phyloP scores from a whole-genome alignment of 305 asterid species.

The Rubia tinctorum region DNA sequence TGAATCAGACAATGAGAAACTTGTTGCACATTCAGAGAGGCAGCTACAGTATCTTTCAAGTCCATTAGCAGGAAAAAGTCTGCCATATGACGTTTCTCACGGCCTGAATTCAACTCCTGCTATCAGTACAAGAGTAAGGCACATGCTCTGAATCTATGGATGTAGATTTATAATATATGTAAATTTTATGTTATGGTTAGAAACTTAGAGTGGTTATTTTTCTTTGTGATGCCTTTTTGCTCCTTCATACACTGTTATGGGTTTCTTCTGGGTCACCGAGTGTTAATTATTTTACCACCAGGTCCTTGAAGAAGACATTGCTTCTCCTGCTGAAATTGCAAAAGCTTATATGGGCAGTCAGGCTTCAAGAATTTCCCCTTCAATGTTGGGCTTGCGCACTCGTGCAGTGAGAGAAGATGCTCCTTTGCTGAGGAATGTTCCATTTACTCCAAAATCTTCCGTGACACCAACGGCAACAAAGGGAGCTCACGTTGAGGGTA shows the following conservation, averaged over 20 bases:
- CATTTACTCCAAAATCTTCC: constrained; percentile 47
- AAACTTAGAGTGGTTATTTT: neutral
- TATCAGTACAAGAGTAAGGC: constrained; percentile 45
- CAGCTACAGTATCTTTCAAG: constrained; percentile 29
- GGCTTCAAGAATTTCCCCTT: constrained; percentile 63
- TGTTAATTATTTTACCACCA: constrained; percentile 31
- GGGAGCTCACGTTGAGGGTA: constrained; percentile 37
- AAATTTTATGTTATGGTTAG: neutral
- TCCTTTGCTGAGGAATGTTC: constrained; percentile 29
- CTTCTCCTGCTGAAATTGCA: constrained; percentile 86
- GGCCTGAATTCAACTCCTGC: constrained; percentile 37
- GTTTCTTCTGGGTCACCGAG: neutral
- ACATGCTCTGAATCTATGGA: neutral
- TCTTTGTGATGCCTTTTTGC: neutral
- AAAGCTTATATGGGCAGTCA: constrained; percentile 79
- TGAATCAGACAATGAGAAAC: constrained; percentile 24
- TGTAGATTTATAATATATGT: constrained; percentile 3
- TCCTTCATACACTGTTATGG: neutral
- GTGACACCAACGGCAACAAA: constrained; percentile 35
- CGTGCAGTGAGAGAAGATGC: constrained; percentile 47
- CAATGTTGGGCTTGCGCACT: constrained; percentile 46
- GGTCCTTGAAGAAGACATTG: constrained; percentile 54
- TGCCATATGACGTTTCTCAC: constrained; percentile 30
- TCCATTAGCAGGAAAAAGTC: constrained; percentile 34
- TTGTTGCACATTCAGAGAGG: constrained; percentile 33